Conservation (phyloP, 2,329 filamentous ascomycete genomes). For the Aspergillus clavatus region DNA sequence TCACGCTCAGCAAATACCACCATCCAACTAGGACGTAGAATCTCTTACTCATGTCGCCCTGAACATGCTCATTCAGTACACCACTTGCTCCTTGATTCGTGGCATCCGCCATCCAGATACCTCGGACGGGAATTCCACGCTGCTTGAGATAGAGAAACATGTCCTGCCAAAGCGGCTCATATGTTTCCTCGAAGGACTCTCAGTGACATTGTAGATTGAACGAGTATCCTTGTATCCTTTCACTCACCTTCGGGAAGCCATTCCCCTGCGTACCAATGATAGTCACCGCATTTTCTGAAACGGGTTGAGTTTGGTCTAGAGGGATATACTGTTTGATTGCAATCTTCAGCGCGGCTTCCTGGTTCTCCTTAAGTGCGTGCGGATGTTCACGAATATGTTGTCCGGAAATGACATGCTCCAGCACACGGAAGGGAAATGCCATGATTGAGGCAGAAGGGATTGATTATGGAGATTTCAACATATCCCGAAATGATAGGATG, state of each 20-base stretch:
- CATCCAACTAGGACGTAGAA: too few species aligned
- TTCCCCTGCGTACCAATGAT: constrained; percentile 16
- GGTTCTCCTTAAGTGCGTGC: constrained; percentile 41
- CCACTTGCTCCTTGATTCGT: constrained; percentile 72
- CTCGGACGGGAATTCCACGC: constrained; percentile 60
- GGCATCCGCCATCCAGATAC: constrained; percentile 78
- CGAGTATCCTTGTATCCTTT: too few species aligned
- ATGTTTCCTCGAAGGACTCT: constrained; percentile 67
- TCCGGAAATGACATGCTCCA: constrained; percentile 46
- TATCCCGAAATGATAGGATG: too few species aligned
- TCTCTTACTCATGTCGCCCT: constrained; percentile 62
- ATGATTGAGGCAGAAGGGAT: neutral
- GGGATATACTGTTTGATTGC: constrained; percentile 56
- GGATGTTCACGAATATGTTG: constrained; percentile 52
- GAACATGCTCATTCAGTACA: constrained; percentile 62
- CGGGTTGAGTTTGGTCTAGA: constrained; percentile 36
- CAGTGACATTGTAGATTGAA: too few species aligned
- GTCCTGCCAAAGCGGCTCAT: constrained; percentile 81
- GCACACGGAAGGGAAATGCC: constrained; percentile 32
- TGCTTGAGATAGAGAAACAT: constrained; percentile 53
- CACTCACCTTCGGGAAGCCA: constrained; percentile 6
- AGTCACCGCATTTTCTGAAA: constrained; percentile 32
- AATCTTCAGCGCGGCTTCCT: constrained; percentile 48
- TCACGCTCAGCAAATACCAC: neutral
- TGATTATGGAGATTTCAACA: too few species aligned